Conservation (phyloP, 257 asterid species). For the Eustoma russellianum region DNA sequence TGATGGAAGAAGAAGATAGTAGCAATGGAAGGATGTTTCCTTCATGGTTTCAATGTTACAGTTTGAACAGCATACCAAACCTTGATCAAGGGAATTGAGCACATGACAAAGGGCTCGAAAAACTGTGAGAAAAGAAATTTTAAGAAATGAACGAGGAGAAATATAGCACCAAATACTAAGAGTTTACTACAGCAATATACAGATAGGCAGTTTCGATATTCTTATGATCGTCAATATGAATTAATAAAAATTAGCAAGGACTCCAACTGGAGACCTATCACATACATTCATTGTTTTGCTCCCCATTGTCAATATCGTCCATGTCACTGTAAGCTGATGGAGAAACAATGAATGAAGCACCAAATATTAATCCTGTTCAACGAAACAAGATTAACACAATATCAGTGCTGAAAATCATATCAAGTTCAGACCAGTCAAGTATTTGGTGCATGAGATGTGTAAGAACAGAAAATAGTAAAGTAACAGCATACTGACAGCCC, state of each 20-base stretch:
- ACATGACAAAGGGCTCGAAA: constrained; percentile 62
- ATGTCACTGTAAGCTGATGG: constrained; percentile 44
- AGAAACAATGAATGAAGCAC: constrained; percentile 52
- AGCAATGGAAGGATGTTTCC: constrained; percentile 65
- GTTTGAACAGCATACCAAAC: constrained; percentile 78
- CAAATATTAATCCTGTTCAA: constrained; percentile 60
- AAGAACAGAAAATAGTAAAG: constrained; percentile 3
- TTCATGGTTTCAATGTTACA: constrained; percentile 65
- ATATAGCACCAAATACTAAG: background rate
- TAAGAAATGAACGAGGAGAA: background rate
- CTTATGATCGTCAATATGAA: background rate
- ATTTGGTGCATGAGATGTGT: background rate
- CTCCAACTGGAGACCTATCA: background rate
- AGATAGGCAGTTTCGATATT: background rate
- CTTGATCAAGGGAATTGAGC: constrained; percentile 80
- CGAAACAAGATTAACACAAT: background rate
- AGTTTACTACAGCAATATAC: background rate
- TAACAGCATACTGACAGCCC: background rate
- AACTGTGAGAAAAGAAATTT: constrained; percentile 41
- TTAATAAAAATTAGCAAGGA: background rate
- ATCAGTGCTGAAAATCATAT: constrained; percentile 1
- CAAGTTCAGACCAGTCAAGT: constrained; percentile 6
- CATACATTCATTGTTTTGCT: constrained; percentile 50
- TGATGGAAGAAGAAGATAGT: constrained; percentile 83
- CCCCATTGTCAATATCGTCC: constrained; percentile 45